Evolutionary conservation across 2,329 filamentous ascomycete species (phyloP).

Genomic region (Phaeophleospora eucalypticola): DNA sequence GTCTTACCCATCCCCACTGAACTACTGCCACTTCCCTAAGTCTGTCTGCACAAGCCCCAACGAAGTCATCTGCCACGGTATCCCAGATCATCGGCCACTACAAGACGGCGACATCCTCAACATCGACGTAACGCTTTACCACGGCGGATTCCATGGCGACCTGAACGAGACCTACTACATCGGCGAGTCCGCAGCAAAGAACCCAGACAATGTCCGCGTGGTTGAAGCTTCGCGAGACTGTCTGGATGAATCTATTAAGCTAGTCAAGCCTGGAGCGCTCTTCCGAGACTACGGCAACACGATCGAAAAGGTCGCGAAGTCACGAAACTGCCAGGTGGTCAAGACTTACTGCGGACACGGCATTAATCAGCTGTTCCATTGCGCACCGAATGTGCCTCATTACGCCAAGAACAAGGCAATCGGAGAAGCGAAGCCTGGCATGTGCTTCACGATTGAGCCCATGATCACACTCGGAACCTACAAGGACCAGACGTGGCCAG

Average conservation of each 20-base stretch:
- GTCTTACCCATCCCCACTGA: slow-evolving; percentile 92
- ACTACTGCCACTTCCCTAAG: slow-evolving; percentile 96
- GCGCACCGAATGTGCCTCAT: slow-evolving; percentile 88
- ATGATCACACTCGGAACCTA: slow-evolving; percentile 95
- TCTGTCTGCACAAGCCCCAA: slow-evolving; percentile 95
- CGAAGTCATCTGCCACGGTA: slow-evolving; percentile 98
- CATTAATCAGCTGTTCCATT: slow-evolving; percentile 90
- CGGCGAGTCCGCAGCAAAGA: slow-evolving; percentile 76
- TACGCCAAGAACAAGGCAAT: slow-evolving; percentile 99
- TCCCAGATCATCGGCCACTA: slow-evolving; percentile 83
- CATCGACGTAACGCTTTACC: slow-evolving; percentile 91
- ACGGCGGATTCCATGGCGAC: slow-evolving; percentile 92
- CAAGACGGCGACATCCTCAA: slow-evolving; percentile 95
- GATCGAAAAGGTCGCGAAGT: slow-evolving; percentile 93
- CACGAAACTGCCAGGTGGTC: slow-evolving; percentile 80
- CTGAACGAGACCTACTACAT: slow-evolving; percentile 99
- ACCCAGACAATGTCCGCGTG: slow-evolving; percentile 83
- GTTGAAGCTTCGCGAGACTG: slow-evolving; percentile 88
- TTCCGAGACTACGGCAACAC: slow-evolving; percentile 91
- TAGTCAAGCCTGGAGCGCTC: slow-evolving; percentile 87
- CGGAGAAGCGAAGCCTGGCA: slow-evolving; percentile 87
- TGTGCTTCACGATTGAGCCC: slow-evolving; percentile 98
- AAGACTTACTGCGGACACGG: slow-evolving; percentile 96
- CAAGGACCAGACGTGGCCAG: slow-evolving; percentile 92
- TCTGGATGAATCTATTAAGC: slow-evolving; percentile 81